phyloP scores from a whole-genome alignment of 2,329 filamentous ascomycete species.

The Colletotrichum falcatum region DNA sequence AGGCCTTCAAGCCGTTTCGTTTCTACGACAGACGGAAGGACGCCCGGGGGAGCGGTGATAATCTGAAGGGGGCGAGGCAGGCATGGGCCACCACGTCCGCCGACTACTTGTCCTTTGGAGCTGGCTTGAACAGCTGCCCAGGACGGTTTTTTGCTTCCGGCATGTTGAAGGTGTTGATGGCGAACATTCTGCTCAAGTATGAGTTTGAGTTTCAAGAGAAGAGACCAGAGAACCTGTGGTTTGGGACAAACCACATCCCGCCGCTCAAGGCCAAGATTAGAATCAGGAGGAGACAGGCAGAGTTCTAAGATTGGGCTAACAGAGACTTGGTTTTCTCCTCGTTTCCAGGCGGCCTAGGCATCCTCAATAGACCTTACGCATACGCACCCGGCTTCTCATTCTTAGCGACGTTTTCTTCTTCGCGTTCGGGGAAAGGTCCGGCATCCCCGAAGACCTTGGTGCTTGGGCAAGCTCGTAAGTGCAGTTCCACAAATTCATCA shows the following conservation, averaged over 20 bases:
- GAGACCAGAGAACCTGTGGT: conserved; percentile 21
- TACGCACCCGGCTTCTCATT: no score
- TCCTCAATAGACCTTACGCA: no score
- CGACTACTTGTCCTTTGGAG: conserved; percentile 53
- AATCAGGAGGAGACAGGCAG: conserved; percentile 5
- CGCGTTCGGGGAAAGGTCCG: no score
- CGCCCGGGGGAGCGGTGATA: conserved; percentile 40
- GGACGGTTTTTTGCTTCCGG: conserved; percentile 19
- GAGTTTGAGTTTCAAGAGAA: conserved; percentile 21
- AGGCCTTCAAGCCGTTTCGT: conserved; percentile 47
- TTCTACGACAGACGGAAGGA: conserved; percentile 44
- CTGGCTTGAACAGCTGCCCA: conserved; percentile 7
- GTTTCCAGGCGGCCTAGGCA: no score
- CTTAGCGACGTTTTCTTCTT: no score
- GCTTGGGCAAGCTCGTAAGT: no score
- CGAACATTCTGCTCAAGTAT: conserved; percentile 2
- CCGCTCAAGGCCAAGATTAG: conserved; percentile 19
- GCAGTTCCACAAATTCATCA: background rate
- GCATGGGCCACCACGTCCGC: conserved; percentile 50
- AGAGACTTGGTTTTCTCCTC: no score
- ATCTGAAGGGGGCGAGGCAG: conserved; percentile 45
- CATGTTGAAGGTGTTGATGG: conserved; percentile 16
- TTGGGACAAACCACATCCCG: conserved; percentile 18
- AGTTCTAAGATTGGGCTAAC: background rate
- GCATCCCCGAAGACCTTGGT: no score